These are phyloP conservation scores for Jamesozyma lodderae DNA, from an alignment of 805 yeast genomes.

Conservation along the genomic window DNA sequence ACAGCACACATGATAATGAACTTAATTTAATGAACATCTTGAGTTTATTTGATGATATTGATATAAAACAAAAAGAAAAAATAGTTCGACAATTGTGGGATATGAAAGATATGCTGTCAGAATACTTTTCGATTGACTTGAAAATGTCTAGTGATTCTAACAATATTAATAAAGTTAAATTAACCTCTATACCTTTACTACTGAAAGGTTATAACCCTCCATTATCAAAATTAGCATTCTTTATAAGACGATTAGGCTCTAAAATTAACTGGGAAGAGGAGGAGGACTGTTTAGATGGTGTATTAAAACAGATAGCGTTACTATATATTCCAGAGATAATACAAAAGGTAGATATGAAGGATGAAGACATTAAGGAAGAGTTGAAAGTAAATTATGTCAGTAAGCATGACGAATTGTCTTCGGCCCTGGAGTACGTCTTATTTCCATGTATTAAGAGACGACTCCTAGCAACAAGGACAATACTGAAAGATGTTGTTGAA, in stretches of 20 bases:
- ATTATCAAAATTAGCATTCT: conserved; percentile 52
- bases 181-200: conserved; percentile 59
- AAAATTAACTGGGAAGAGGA: conserved; percentile 62
- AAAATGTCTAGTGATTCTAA: conserved; percentile 24
- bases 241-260: conserved; percentile 53
- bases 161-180: conserved; percentile 21
- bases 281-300: conserved; percentile 52
- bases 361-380: conserved; percentile 16
- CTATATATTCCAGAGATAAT: conserved; percentile 58
- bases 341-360: conserved; percentile 15
- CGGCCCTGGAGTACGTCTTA: conserved; percentile 44
- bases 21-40: conserved; percentile 15
- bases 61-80: conserved; percentile 17
- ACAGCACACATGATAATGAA: conserved; percentile 5
- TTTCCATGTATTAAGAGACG: conserved; percentile 58
- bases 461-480: conserved; percentile 51
- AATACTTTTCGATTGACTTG: conserved; percentile 59
- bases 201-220: conserved; percentile 56
- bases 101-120: conserved; percentile 72
- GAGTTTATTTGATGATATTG: conserved; percentile 12
- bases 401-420: conserved; percentile 28
- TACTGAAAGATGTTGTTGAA: conserved; percentile 56
- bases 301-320: conserved; percentile 59
- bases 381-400: conserved; percentile 19
- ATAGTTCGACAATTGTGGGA: conserved; percentile 27